Evolutionary conservation across 2,329 filamentous ascomycete genomes (phyloP), one percentile per base, ranked within the genome.

Genomic region (Penicillium aurantiogriseum): DNA sequence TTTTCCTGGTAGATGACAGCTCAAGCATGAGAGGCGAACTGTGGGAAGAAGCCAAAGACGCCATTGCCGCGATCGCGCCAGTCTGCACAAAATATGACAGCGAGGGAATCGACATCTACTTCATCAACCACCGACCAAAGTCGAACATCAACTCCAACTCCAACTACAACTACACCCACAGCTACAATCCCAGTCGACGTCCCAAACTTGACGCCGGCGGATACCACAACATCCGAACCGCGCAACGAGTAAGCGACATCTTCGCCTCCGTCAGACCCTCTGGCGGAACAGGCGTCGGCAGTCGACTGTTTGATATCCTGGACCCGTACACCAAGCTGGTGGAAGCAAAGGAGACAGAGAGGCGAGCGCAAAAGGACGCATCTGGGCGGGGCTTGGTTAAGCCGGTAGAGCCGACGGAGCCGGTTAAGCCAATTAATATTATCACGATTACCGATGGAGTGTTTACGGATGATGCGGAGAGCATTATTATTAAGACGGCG

Each of bases 1-100:
- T 93, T 55, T 92, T 97, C 72, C 77, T 97, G 1, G 91, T 97
- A 69, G 93, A 97, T 71, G 93, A 97, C 78, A 92, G 88, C n/a
- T 85, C 86, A 5, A 92, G 88, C 66, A 97, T 97, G 93, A 79
- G 80, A 1, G 90, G 88, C 17, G 70, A 78, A n/a, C 83, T 82
- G 23, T 97, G 93, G 93, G 74, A 77, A 13, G 90, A 97, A 73
- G 90, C 90, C 0, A 77, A 82, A 27, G 78, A 82, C 9, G 90
- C 89, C 1, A 83, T 97, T 2, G 77, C 82, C 33, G 81, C 85
- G 47, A 92, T 97, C 68, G 84, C 91, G 0, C 91, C 91, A 0
- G 88, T 96, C 68, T 95, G 92, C 76, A 90, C 90, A 1, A 72
- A 79, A 4, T 87, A 90, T 72, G 93, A 97, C 71, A 76, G 80